Evolutionary conservation across 1,284 basidiomycete species (phyloP).

Genomic region (Trichosporon faecale): DNA sequence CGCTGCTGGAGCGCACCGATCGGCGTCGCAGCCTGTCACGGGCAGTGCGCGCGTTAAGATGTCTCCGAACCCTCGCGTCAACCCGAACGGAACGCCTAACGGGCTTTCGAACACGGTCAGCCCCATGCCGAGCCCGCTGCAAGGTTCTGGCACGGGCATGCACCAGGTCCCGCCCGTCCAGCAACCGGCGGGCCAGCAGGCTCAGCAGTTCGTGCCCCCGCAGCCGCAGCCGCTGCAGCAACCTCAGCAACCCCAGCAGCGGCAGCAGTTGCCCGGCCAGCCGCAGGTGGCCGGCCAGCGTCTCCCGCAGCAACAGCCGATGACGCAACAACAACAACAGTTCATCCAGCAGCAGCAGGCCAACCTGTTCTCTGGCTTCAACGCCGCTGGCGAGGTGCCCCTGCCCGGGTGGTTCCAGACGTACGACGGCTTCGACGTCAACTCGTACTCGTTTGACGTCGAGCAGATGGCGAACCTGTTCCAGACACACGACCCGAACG

Average conservation of each 20-base stretch:
- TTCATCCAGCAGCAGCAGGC: constrained; percentile 1
- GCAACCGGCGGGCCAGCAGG: background rate
- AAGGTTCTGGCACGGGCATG: background rate
- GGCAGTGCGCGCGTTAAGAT: background rate
- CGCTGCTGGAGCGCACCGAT: background rate
- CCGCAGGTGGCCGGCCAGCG: background rate
- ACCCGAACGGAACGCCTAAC: background rate
- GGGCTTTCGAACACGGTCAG: background rate
- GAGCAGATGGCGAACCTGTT: constrained; percentile 30
- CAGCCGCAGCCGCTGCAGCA: background rate
- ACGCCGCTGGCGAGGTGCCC: background rate
- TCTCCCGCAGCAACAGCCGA: background rate
- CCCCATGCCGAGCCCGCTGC: background rate
- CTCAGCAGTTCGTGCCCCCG: background rate
- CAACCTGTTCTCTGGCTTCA: constrained; percentile 2
- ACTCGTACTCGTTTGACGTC: constrained; percentile 35
- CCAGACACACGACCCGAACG: constrained; percentile 22
- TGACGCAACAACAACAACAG: constrained; percentile 5
- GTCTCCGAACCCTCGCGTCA: background rate
- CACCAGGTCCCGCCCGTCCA: constrained; percentile 5
- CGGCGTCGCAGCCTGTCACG: background rate
- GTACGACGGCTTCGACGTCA: constrained; percentile 29
- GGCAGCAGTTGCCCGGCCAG: background rate
- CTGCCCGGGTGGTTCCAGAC: constrained; percentile 19
- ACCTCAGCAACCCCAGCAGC: background rate